These are phyloP conservation scores for Peniophora sp. DNA, from an alignment of 1,284 basidiomycete genomes.

Conservation along the genomic window DNA sequence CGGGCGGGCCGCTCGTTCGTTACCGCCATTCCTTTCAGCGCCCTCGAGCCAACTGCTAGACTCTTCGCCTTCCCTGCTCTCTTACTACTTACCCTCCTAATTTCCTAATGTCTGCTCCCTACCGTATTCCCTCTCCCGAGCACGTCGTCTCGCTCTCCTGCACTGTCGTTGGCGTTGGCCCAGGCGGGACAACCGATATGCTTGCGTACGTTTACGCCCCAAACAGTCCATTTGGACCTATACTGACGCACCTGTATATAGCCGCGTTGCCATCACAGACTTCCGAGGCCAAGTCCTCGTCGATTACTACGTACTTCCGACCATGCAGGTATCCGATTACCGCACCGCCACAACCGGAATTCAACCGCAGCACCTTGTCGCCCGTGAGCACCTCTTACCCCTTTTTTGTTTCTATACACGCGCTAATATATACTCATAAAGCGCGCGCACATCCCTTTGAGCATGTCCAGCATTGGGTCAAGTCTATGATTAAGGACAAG, in stretches of 20 bases:
- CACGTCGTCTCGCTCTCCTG: constrained; percentile 49
- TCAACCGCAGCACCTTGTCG: constrained; percentile 38
- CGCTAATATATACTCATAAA: constrained; percentile 16
- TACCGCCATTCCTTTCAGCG: too few relatives aligned
- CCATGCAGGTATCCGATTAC: constrained; percentile 66
- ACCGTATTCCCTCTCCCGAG: constrained; percentile 30
- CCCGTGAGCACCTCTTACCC: constrained; percentile 11
- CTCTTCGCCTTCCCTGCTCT: constrained; percentile 1
- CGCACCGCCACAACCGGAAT: constrained; percentile 68
- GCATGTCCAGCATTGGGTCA: constrained; percentile 55
- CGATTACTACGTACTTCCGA: constrained; percentile 59
- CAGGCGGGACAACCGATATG: constrained; percentile 70
- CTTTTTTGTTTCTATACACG: background rate
- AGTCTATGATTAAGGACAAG: constrained; percentile 55
- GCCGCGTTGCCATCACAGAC: constrained; percentile 57
- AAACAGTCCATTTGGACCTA: background rate
- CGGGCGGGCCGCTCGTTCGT: too few relatives aligned
- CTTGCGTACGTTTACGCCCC: constrained; percentile 47
- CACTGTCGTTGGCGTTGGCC: constrained; percentile 64
- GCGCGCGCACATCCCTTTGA: constrained; percentile 46
- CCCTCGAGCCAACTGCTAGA: background rate
- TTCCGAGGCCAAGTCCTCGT: constrained; percentile 50
- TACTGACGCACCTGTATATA: constrained; percentile 16
- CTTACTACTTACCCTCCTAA: constrained; percentile 9
- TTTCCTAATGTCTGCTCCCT: constrained; percentile 15